Evolutionary conservation across 495 filamentous ascomycete genomes (phyloP), one percentile per base, ranked within the genome.

Genomic region (Letharia lupina): DNA sequence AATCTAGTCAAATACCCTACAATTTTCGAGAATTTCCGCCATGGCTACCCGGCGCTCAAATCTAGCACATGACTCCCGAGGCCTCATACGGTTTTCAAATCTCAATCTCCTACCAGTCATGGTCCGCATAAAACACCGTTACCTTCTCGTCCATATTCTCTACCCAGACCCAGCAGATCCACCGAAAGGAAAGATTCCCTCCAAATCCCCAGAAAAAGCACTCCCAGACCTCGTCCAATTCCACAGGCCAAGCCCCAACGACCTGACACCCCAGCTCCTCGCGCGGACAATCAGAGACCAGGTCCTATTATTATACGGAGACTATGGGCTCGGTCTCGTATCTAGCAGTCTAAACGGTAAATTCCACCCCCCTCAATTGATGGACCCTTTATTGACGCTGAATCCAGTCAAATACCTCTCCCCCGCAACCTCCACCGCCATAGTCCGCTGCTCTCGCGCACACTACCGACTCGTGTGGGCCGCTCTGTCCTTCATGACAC

Each of bases 71-170:
- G 4, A 18, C 13, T 56, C 5, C 1, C 8, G 1, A 28, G 23
- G 23, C 23, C 23, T 28, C 23, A 28, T 28, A 54, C 11, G 28
- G 13, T 35, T 2, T 56, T 31, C 31, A 0, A 23, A 52, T 28
- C 2, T 10, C 13, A 56, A 35, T 56, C 10, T 16, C 28, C 3
- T 8, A 52, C 28, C 23, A 60, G 76, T 54, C n/a, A 98, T 98
- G 94, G 94, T 98, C 67, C 91, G 94, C 72, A 79, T 96, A 69
- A 98, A 98, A 79, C 85, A 94, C 75, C 89, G 94, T 66, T 98
- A 98, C 74, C 86, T 98, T 48, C 84, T 98, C 41, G 82, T 97
- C 62, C 87, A 92, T 74, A 91, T 97, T 71, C 83, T 97, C 65
- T 97, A 97, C 75, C 90, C 93, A 18, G 82, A 86, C 18, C 74